A percentile compares a stretch with the other conserved stretches of the same genome.
These are phyloP conservation scores for Backusella mclennaniae DNA, from an alignment of 192 early-diverging fungal genomes.

Conservation along the genomic window DNA sequence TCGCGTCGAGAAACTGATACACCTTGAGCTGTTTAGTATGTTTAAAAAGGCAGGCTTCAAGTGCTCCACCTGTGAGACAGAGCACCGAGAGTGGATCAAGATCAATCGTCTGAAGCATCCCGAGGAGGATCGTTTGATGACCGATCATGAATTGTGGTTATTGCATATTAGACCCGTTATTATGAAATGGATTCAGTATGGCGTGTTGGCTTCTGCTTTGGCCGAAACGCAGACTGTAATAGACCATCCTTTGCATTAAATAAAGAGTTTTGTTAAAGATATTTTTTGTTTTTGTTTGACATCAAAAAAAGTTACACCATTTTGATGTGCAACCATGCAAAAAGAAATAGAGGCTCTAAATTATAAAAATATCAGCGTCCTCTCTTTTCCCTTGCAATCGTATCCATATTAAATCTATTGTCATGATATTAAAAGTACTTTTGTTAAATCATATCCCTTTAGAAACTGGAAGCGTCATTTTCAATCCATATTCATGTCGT, in stretches of 20 bases:
- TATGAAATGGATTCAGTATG: slow-evolving; percentile 12
- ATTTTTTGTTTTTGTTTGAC: no score
- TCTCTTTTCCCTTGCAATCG: no score
- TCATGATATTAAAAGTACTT: no score
- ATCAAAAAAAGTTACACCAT: neutral
- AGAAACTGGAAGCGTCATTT: no score
- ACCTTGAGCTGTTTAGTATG: slow-evolving; percentile 8
- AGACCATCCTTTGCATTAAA: no score
- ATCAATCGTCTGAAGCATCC: neutral
- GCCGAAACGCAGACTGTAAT: neutral
- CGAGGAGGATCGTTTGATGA: neutral
- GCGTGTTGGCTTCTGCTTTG: neutral
- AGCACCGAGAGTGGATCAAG: slow-evolving; percentile 4
- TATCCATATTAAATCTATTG: no score
- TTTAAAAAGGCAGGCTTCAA: neutral
- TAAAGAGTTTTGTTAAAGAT: no score
- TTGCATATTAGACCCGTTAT: neutral
- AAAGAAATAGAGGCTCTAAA: neutral
- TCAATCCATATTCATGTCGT: no score
- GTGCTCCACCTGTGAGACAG: neutral
- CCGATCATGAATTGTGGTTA: neutral
- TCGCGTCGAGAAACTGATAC: neutral
- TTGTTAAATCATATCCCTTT: no score
- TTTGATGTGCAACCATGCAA: slow-evolving; percentile 1
- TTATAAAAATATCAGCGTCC: no score